These are phyloP conservation scores for Mycena epipterygia DNA, from an alignment of 768 basidiomycete species.

Conservation along the genomic window DNA sequence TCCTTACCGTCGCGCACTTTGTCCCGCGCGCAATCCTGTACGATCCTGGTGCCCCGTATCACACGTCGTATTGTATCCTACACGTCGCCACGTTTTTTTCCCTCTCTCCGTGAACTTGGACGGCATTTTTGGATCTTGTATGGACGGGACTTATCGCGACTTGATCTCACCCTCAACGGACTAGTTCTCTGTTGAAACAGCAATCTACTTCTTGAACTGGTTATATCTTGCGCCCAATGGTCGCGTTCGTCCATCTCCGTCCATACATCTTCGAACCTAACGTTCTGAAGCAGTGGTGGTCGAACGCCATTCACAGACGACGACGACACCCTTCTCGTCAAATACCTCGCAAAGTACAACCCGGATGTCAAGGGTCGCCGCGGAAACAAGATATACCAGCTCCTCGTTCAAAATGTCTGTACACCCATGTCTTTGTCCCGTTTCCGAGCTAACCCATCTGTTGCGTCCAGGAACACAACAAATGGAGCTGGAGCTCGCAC, in stretches of 20 bases:
- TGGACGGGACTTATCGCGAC: conserved; percentile 5
- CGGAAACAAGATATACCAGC: conserved; percentile 61
- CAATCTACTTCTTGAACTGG: too few relatives aligned
- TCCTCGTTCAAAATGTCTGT: conserved; percentile 62
- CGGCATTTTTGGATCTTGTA: neutral
- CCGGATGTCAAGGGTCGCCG: conserved; percentile 56
- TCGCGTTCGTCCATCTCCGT: conserved; percentile 1
- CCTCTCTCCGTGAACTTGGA: neutral
- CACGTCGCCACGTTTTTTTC: too few relatives aligned
- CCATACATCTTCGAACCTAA: neutral
- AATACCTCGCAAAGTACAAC: conserved; percentile 65
- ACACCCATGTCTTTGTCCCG: neutral
- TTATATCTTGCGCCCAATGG: neutral
- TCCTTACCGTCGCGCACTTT: too few relatives aligned
- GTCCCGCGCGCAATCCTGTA: too few relatives aligned
- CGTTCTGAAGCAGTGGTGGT: neutral
- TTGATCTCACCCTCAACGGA: neutral
- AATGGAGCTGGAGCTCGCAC: conserved; percentile 65
- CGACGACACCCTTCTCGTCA: conserved; percentile 59
- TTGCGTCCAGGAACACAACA: conserved; percentile 51
- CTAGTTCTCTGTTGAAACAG: too few relatives aligned
- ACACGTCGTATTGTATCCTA: too few relatives aligned
- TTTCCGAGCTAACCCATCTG: neutral
- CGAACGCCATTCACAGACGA: conserved; percentile 49
- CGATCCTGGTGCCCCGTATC: too few relatives aligned